phyloP scores from a whole-genome alignment of 345 rosid species.

The Theobroma cacao region DNA sequence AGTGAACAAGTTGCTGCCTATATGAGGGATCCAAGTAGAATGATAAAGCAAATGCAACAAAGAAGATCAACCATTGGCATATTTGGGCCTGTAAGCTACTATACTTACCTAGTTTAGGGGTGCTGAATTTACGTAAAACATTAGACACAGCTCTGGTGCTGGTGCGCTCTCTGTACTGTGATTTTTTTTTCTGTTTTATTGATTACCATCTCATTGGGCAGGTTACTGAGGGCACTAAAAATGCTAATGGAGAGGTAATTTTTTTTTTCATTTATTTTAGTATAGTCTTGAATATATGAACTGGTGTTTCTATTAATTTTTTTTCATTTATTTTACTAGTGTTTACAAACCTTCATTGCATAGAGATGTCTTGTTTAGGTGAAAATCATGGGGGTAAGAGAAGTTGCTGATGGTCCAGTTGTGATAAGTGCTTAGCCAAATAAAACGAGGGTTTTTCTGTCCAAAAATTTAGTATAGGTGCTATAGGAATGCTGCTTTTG shows the following conservation, averaged over 20 bases:
- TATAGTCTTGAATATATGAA: not conserved
- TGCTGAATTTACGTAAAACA: not conserved
- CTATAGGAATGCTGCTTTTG: not conserved
- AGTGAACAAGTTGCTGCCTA: conserved; percentile 84
- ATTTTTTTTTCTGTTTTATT: conserved; percentile 3
- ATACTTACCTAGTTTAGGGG: not conserved
- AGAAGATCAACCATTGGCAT: conserved; percentile 58
- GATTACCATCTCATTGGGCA: conserved; percentile 21
- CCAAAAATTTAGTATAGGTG: not conserved
- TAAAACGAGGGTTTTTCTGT: not conserved
- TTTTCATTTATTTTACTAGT: not conserved
- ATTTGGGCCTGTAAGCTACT: conserved; percentile 72
- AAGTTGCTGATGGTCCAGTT: not conserved
- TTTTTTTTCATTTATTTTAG: not conserved
- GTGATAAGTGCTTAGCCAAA: not conserved
- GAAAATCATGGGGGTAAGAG: not conserved
- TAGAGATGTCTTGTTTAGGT: not conserved
- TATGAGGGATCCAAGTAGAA: conserved; percentile 96
- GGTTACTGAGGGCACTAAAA: conserved; percentile 30
- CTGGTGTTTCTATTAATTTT: not conserved
- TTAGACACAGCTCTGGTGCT: not conserved
- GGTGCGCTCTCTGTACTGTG: not conserved
- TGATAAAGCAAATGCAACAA: conserved; percentile 95
- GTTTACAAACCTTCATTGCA: not conserved
- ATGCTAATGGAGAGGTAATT: conserved; percentile 50